These are phyloP conservation scores for Melanomma pulvis-pyrius DNA, from an alignment of 495 filamentous ascomycete genomes.

Conservation along the genomic window DNA sequence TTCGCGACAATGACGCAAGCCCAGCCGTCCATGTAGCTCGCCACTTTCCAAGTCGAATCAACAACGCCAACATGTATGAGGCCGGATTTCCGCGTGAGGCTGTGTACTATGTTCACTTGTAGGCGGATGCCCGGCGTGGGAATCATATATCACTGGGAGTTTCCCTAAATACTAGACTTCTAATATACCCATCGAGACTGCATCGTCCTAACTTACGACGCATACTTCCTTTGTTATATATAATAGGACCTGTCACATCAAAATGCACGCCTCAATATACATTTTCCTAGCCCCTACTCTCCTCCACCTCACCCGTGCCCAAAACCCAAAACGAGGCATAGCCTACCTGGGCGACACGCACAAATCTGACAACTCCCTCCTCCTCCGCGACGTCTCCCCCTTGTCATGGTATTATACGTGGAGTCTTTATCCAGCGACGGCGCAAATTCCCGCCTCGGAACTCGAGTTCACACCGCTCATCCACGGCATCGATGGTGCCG, in stretches of 20 bases:
- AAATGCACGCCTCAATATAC: background rate
- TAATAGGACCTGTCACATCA: too few relatives aligned
- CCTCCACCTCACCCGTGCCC: background rate
- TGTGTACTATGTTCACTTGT: background rate
- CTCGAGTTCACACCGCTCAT: slow-evolving; percentile 32
- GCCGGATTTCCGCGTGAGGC: background rate
- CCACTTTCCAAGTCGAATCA: background rate
- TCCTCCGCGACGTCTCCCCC: slow-evolving; percentile 6
- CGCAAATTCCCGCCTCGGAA: slow-evolving; percentile 2
- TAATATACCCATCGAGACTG: background rate
- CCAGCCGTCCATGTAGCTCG: slow-evolving; percentile 13
- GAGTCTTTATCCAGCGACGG: slow-evolving; percentile 14
- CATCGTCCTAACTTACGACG: too few relatives aligned
- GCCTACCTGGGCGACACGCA: slow-evolving; percentile 27
- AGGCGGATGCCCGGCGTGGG: background rate
- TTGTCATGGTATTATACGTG: slow-evolving; percentile 35
- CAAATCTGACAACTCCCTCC: slow-evolving; percentile 23
- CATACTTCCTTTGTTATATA: too few relatives aligned
- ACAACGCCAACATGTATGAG: background rate
- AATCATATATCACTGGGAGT: background rate
- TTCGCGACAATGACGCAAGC: slow-evolving; percentile 24
- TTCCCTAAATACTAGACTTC: background rate
- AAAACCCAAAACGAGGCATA: slow-evolving; percentile 31
- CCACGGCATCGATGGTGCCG: slow-evolving; percentile 25
- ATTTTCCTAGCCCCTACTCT: background rate